These are phyloP conservation scores for Plasmodium adleri DNA, from an alignment of 169 alveolate genomes.

Conservation along the genomic window DNA sequence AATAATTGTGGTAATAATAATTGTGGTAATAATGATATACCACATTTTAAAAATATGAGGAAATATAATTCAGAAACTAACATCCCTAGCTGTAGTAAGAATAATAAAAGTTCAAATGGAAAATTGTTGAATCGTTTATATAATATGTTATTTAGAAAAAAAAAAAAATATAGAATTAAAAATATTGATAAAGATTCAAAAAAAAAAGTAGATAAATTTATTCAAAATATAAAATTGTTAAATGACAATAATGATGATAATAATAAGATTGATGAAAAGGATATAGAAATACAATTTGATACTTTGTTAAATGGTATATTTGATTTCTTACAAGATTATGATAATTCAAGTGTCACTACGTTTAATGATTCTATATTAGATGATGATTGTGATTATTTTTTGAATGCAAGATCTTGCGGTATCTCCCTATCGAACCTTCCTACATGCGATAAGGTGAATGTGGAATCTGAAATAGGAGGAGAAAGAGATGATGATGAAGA, in stretches of 20 bases:
- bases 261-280: background rate
- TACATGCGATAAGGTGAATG: too few species aligned
- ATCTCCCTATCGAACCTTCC: too few species aligned
- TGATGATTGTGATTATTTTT: too few species aligned
- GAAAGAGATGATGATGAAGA: background rate
- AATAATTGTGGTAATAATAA: background rate
- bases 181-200: background rate
- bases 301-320: conserved; percentile 7
- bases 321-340: background rate
- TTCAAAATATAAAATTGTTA: conserved; percentile 2
- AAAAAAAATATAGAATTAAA: conserved; percentile 18
- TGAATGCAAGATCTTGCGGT: too few species aligned
- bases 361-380: too few species aligned
- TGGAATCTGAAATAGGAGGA: background rate
- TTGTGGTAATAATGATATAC: background rate
- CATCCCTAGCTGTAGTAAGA: background rate
- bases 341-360: too few species aligned
- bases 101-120: background rate
- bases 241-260: background rate
- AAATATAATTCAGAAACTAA: conserved; percentile 14
- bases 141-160: conserved; percentile 11
- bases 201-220: conserved; percentile 19
- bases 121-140: conserved; percentile 1
- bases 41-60: background rate
- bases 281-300: conserved; percentile 14